These are phyloP conservation scores for Wickerhamomyces queroliae DNA, from an alignment of 805 yeast genomes.

Conservation along the genomic window DNA sequence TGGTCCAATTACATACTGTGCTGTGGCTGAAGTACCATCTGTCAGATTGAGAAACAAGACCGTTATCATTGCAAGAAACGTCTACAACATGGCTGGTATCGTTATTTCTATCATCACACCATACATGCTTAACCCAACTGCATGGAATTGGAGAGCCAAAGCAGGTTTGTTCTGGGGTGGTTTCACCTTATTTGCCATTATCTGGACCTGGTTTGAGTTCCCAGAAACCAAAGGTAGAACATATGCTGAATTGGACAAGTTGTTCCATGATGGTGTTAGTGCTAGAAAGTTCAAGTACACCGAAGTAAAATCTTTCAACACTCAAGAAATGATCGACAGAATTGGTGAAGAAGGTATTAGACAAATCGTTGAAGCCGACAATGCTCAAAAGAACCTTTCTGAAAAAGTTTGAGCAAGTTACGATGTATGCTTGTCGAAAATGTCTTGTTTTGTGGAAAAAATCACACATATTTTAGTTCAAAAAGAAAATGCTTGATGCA, in stretches of 20 bases:
- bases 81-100: slow-evolving; percentile 28
- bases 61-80: slow-evolving; percentile 26
- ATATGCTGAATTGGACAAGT: slow-evolving; percentile 48
- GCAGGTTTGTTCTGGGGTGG: slow-evolving; percentile 42
- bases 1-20: slow-evolving; percentile 35
- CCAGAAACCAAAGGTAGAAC: slow-evolving; percentile 55
- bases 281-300: slow-evolving; percentile 26
- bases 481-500: no score
- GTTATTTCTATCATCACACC: slow-evolving; percentile 35
- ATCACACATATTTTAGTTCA: no score
- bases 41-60: slow-evolving; percentile 34
- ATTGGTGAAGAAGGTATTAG: slow-evolving; percentile 14
- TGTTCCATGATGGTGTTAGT: slow-evolving; percentile 31
- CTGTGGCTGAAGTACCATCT: slow-evolving; percentile 35
- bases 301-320: slow-evolving; percentile 15
- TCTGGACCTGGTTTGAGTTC: slow-evolving; percentile 43
- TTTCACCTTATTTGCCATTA: slow-evolving; percentile 21
- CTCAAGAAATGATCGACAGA: slow-evolving; percentile 13
- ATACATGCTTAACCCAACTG: slow-evolving; percentile 39
- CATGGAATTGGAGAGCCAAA: slow-evolving; percentile 38
- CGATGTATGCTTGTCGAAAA: no score
- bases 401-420: no score
- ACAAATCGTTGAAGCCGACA: slow-evolving; percentile 8
- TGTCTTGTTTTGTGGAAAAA: no score
- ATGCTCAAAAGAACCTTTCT: not conserved